Base-by-base conservation (phyloP, 176 grass and related monocot genomes). In the Juncus effusus region DNA sequence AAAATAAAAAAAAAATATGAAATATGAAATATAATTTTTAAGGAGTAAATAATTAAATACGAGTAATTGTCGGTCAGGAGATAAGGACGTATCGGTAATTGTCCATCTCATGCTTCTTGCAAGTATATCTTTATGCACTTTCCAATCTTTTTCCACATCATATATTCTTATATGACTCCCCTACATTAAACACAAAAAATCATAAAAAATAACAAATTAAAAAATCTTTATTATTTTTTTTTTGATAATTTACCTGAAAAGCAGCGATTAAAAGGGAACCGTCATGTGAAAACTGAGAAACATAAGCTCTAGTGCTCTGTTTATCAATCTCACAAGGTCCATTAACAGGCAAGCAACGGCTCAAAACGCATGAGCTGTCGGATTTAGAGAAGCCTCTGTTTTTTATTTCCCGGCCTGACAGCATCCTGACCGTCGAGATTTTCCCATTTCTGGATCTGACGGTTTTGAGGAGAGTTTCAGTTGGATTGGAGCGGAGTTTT, bases 61-160 rank as follows among this genome's bases (percentile, higher is more conserved):
- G 54, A 95, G 91, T 61, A 79, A 81, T 1, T 36, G 75, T 75
- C 82, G 78, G 83, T 95, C 87, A 72, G 72, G 81, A 60, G 86
- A 90, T 59, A 95, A 73, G 4, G 81, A 75, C 16, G 74, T 82
- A 73, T 95, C 91, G 77, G 83, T 87, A 41, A 95, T 85, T 42
- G 91, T 90, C 91, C 91, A 95, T 65, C 91, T 82, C 68, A 95
- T 72, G 67, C 73, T 82, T 76, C 81, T 84, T 64, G 83, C 86
- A 80, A 79, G 80, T 74, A 95, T 90, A 35, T 90, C 78, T 70
- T 79, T 95, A 62, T 72, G 78, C 14, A 82, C 62, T 66, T 63
- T 79, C 83, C 83, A 95, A 57, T 77, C 80, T 61, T 84, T 78
- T 70, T 95, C 60, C 10, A 84, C 86, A 72, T 90, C 77, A 69